Base-by-base conservation (phyloP, 1,284 basidiomycete genomes). In the Trichosporon inkin region DNA sequence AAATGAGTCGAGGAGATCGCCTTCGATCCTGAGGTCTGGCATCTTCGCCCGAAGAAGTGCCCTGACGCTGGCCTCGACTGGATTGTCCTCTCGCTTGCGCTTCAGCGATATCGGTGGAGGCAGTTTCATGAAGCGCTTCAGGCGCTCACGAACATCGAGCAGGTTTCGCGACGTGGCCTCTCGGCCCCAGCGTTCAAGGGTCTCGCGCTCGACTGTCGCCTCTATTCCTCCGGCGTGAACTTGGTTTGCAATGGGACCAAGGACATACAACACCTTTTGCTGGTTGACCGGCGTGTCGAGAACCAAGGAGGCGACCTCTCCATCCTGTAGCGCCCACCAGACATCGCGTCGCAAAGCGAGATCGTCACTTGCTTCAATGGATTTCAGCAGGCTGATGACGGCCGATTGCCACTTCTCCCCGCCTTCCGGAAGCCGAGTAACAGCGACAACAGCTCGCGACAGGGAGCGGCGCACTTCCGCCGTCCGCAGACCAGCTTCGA, bases 311-410 rank as follows among this genome's bases (percentile, higher is more conserved):
- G 39, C 17, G 1, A 54, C 34, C 10, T 22, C 40, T 8, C 24
- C 35, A 3, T 37, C 28, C 7, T 47, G 35, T 2, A 71, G 24
- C 2, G 66, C 51, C 62, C 65, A 64, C 71, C 71, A 73, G 3
- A 70, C 60, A 24, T 69, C 68, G 5, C 58, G 41, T 2, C 64
- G 58, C 2, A 68, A 41, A 0, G 58, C 34, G 0, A 28, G 20
- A 6, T 62, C 61, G 24, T 67, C 67, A 5, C 52, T 38, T 16
- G 39, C 19, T 13, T 47, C 40, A 1, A 69, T 17, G 0, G 52
- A 35, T 2, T 55, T 24, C n/a, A 67, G 55, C 17, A 68, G 58
- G 1, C 6, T 24, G 22, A 40, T 28, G 1, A 67, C 56, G 0
- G 62, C 54, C 4, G 17, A 20, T 37, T 61, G 56, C 58, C 61